Conservation (phyloP, 208 protist species). For the Acanthamoeba lenticulata region DNA sequence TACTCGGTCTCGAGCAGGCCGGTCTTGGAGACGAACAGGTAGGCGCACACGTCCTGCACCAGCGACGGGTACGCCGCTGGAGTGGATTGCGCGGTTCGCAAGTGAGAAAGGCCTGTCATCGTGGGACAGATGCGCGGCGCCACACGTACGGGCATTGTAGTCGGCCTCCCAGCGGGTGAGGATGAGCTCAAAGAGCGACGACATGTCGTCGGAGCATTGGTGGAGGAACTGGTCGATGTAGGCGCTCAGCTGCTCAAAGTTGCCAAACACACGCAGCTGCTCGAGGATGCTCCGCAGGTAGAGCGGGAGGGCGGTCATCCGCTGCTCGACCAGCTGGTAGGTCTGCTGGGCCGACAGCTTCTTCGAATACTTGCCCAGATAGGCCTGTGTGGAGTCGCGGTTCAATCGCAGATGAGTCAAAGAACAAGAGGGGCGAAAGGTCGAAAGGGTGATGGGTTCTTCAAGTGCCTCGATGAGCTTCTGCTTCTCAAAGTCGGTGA, state of each 20-base stretch:
- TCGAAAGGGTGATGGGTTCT: neutral
- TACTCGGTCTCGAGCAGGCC: conserved; percentile 35
- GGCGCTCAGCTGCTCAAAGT: conserved; percentile 55
- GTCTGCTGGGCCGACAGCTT: conserved; percentile 28
- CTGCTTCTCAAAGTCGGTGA: conserved; percentile 53
- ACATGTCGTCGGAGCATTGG: neutral
- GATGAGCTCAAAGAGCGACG: conserved; percentile 45
- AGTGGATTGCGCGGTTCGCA: neutral
- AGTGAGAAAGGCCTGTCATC: neutral
- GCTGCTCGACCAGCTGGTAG: conserved; percentile 30
- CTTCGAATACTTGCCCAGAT: conserved; percentile 34
- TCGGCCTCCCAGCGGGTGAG: conserved; percentile 21
- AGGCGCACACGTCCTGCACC: conserved; percentile 10
- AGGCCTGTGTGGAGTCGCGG: neutral
- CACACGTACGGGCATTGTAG: conserved; percentile 6
- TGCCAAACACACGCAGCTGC: conserved; percentile 54
- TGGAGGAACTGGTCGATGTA: conserved; percentile 58
- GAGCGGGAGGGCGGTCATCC: neutral
- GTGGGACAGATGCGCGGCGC: neutral
- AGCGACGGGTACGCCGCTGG: neutral
- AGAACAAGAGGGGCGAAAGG: neutral
- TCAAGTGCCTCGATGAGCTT: neutral
- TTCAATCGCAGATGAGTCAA: neutral
- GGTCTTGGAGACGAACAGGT: neutral
- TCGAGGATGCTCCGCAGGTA: conserved; percentile 63